Percentiles rank a stretch among this genome's conserved stretches.
These are phyloP conservation scores for Camelina laxa DNA, from an alignment of 345 rosid genomes.

Conservation along the genomic window DNA sequence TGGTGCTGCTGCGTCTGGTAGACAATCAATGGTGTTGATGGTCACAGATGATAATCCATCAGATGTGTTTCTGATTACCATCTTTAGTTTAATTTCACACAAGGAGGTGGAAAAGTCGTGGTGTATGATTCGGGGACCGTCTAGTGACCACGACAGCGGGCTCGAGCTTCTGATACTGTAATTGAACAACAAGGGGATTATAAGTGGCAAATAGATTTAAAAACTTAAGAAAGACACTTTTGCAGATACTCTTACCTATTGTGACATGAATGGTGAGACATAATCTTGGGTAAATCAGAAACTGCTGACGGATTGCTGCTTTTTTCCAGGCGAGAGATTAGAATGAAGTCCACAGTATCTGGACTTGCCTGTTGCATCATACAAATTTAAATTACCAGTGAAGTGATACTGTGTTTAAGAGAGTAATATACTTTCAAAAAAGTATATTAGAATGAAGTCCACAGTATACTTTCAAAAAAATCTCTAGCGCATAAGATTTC, in stretches of 20 bases:
- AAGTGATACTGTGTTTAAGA: background rate
- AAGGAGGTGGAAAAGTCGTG: conserved; percentile 71
- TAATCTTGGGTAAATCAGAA: conserved; percentile 52
- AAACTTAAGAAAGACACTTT: conserved; percentile 9
- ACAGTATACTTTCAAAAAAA: background rate
- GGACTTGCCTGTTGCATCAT: conserved; percentile 56
- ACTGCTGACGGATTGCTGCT: conserved; percentile 47
- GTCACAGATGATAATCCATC: conserved; percentile 52
- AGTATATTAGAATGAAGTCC: too few species aligned
- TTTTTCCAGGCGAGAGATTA: conserved; percentile 57
- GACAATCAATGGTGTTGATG: conserved; percentile 53
- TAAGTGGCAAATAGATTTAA: conserved; percentile 6
- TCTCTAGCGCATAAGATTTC: conserved; percentile 7
- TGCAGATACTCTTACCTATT: conserved; percentile 60
- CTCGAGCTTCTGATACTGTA: conserved; percentile 63
- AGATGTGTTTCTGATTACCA: conserved; percentile 75
- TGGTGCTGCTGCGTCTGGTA: conserved; percentile 44
- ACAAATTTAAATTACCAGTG: conserved; percentile 6
- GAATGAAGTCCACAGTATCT: conserved; percentile 70
- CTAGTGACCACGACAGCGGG: conserved; percentile 77
- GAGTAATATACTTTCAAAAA: background rate
- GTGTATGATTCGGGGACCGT: conserved; percentile 60
- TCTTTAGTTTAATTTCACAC: conserved; percentile 62
- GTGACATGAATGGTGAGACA: conserved; percentile 80
- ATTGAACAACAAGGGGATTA: conserved; percentile 15